These are phyloP conservation scores for Fusarium armeniacum DNA, from an alignment of 2,329 filamentous ascomycete genomes.

Conservation along the genomic window DNA sequence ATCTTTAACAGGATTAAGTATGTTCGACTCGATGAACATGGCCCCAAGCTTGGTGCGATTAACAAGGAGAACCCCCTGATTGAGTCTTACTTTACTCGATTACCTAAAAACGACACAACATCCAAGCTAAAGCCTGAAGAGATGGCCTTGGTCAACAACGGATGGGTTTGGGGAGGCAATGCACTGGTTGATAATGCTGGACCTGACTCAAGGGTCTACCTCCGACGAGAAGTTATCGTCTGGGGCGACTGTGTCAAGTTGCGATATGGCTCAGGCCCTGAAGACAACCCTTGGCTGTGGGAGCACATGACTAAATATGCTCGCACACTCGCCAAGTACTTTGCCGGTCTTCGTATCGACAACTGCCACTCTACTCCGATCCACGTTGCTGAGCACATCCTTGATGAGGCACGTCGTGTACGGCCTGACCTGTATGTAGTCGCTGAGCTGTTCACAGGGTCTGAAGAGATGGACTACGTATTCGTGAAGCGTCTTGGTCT, in stretches of 20 bases:
- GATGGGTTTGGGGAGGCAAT: constrained; percentile 99
- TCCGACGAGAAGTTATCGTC: constrained; percentile 95
- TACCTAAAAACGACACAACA: constrained; percentile 84
- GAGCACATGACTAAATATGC: constrained; percentile 96
- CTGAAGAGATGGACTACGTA: constrained; percentile 94
- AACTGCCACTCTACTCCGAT: constrained; percentile 98
- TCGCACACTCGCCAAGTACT: constrained; percentile 91
- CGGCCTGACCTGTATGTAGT: constrained; percentile 91
- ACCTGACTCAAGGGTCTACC: constrained; percentile 88
- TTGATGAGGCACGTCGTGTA: constrained; percentile 91
- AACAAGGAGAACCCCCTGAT: constrained; percentile 83
- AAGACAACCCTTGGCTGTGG: constrained; percentile 96
- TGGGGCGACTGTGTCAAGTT: constrained; percentile 99
- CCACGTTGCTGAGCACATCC: constrained; percentile 92
- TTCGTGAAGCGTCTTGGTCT: constrained; percentile 95
- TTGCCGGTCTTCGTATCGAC: constrained; percentile 95
- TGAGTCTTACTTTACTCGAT: constrained; percentile 93
- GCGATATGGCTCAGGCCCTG: constrained; percentile 82
- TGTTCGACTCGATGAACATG: constrained; percentile 90
- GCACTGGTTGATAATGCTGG: constrained; percentile 95
- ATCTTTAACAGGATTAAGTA: constrained; percentile 96
- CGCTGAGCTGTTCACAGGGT: constrained; percentile 95
- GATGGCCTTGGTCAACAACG: constrained; percentile 91
- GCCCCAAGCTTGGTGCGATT: constrained; percentile 87
- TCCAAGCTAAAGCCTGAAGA: constrained; percentile 81